Conservation (phyloP, 2,329 filamentous ascomycete species). For the Plectosphaerella cucumerina region DNA sequence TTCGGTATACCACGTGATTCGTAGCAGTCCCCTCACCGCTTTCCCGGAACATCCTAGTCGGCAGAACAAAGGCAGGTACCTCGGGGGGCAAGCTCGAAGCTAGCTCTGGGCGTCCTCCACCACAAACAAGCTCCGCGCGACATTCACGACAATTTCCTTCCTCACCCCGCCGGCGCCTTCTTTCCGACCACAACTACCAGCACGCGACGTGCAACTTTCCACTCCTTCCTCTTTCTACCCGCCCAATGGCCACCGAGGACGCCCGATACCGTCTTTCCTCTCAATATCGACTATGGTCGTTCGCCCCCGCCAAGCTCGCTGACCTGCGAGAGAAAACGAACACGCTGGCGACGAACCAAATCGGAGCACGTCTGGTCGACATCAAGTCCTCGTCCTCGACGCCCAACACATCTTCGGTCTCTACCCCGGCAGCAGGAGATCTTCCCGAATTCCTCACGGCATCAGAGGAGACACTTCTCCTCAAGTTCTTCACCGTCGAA, state of each 20-base stretch:
- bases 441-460: conserved; percentile 76
- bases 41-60: too few species aligned
- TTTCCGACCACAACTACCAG: too few species aligned
- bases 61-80: too few species aligned
- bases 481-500: conserved; percentile 70
- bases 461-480: conserved; percentile 76
- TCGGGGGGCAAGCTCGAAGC: too few species aligned
- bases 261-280: conserved; percentile 85
- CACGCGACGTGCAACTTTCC: too few species aligned
- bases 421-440: conserved; percentile 11
- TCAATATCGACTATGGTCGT: conserved; percentile 92
- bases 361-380: conserved; percentile 50
- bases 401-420: background rate
- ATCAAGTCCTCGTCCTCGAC: conserved; percentile 24
- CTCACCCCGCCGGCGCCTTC: too few species aligned
- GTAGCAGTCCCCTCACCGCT: too few species aligned
- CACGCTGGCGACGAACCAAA: conserved; percentile 62
- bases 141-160: too few species aligned
- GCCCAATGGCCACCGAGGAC: conserved; percentile 76
- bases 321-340: conserved; percentile 77
- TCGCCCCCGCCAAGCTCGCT: conserved; percentile 67
- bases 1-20: too few species aligned
- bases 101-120: too few species aligned
- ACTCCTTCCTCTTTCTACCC: too few species aligned
- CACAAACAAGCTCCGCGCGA: too few species aligned